Evolutionary conservation across 179 eudicot species (phyloP).

Genomic region (Patellifolia procumbens): DNA sequence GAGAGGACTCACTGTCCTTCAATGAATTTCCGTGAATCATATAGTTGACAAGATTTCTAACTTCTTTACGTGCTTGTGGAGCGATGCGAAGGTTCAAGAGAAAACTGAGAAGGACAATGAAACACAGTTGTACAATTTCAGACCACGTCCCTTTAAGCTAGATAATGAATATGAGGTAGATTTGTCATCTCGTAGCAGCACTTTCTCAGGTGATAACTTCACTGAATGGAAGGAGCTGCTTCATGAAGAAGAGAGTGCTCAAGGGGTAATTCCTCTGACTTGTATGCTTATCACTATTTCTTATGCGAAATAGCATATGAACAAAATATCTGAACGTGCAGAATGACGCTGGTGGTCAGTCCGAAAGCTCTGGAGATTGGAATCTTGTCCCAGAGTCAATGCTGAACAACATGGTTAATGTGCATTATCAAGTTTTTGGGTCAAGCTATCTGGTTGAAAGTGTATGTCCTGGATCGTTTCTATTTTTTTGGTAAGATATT

Average conservation of each 20-base stretch:
- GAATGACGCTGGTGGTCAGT: conserved; percentile 47
- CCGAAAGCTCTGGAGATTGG: conserved; percentile 56
- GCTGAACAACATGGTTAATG: conserved; percentile 54
- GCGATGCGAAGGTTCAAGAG: conserved; percentile 60
- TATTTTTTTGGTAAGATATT: neutral
- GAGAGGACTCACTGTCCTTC: conserved; percentile 19
- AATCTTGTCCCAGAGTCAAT: conserved; percentile 57
- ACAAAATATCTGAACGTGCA: conserved; percentile 24
- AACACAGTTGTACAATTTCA: conserved; percentile 76
- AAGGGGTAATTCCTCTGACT: conserved; percentile 40
- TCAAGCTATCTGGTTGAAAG: conserved; percentile 58
- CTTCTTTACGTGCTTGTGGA: conserved; percentile 72
- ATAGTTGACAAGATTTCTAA: conserved; percentile 61
- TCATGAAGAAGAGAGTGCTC: conserved; percentile 46
- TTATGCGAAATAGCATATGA: conserved; percentile 1
- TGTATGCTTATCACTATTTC: neutral
- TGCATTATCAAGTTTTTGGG: conserved; percentile 76
- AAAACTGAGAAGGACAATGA: conserved; percentile 55
- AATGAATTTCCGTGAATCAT: conserved; percentile 38
- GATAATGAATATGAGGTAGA: conserved; percentile 72
- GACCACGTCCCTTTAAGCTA: conserved; percentile 74
- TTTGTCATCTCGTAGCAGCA: conserved; percentile 50
- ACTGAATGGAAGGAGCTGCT: conserved; percentile 83
- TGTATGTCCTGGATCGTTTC: conserved; percentile 40
- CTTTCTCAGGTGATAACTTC: conserved; percentile 54